These are phyloP conservation scores for Colletotrichum costaricense DNA, from an alignment of 2,329 filamentous ascomycete genomes.

Conservation along the genomic window DNA sequence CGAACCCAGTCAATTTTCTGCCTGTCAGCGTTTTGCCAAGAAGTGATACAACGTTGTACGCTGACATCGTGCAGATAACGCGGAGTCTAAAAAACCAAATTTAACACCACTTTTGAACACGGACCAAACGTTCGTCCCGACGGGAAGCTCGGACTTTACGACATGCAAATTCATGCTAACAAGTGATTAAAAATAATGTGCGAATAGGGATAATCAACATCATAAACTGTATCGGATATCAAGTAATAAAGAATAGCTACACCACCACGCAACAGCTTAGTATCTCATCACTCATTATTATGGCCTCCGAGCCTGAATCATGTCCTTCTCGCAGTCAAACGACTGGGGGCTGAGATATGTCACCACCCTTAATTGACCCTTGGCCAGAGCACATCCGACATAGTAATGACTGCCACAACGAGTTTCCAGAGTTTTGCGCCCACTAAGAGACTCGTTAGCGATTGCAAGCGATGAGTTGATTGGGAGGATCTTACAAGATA, in stretches of 20 bases:
- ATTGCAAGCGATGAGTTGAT: not conserved
- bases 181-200: not conserved
- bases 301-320: not conserved
- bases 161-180: not conserved
- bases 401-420: constrained; percentile 33
- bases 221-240: not conserved
- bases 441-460: constrained; percentile 7
- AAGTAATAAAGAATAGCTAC: not conserved
- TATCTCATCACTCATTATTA: not conserved
- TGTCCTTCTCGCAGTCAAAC: constrained; percentile 28
- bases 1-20: not conserved
- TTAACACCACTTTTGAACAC: not conserved
- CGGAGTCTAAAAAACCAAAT: not conserved
- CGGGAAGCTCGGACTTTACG: not conserved
- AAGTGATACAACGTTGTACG: not conserved
- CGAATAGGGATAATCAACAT: not conserved
- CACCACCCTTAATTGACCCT: constrained; percentile 30
- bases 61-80: not conserved
- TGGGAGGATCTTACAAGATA: constrained; percentile 21
- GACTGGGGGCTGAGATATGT: constrained; percentile 33
- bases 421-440: constrained; percentile 23
- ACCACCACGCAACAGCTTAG: too few species aligned
- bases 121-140: not conserved
- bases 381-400: constrained; percentile 26
- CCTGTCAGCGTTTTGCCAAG: not conserved